Evolutionary conservation across 2,329 filamentous ascomycete genomes (phyloP).

Genomic region (Colletotrichum cuscutae): DNA sequence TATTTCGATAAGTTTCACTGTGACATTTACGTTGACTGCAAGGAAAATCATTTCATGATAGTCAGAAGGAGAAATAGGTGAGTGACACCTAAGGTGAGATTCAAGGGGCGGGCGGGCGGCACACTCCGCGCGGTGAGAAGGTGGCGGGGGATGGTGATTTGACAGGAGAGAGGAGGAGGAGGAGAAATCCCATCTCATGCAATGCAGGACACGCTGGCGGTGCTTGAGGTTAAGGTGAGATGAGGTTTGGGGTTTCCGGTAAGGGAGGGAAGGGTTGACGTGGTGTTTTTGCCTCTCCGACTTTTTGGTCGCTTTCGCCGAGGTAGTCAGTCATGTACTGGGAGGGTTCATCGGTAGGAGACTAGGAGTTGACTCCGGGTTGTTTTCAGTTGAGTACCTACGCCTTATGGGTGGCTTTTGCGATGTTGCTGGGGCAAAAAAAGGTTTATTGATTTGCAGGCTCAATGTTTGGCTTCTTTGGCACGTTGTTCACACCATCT

Average conservation of each 20-base stretch:
- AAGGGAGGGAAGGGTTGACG: background rate
- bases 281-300: constrained; percentile 10
- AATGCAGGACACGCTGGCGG: constrained; percentile 36
- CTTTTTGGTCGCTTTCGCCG: background rate
- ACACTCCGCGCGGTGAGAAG: background rate
- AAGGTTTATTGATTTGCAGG: background rate
- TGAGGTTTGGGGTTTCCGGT: background rate
- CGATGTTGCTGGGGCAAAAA: background rate
- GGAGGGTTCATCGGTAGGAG: background rate
- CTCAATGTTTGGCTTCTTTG: background rate
- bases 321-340: background rate
- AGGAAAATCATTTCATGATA: no score
- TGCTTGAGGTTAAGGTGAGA: constrained; percentile 2
- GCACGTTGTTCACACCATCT: background rate
- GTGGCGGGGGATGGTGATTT: background rate
- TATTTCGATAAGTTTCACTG: no score
- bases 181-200: constrained; percentile 24
- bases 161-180: background rate
- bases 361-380: background rate
- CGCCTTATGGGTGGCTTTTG: background rate
- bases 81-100: background rate
- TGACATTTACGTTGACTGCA: no score
- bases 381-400: background rate
- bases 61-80: background rate
- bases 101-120: background rate